Conservation (phyloP, 768 basidiomycete species). For the Boletus sensibilis region DNA sequence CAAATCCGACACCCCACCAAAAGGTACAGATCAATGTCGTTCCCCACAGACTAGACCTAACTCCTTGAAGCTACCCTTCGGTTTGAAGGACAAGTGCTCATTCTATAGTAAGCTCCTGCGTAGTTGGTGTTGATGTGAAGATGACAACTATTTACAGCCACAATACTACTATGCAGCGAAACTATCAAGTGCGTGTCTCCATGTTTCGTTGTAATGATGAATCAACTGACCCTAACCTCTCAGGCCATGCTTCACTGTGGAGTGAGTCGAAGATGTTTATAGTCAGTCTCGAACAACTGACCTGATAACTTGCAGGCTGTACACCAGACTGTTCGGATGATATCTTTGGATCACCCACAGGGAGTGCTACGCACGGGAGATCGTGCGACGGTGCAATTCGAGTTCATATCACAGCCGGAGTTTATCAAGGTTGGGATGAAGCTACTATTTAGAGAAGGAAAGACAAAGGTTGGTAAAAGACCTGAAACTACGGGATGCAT, state of each 20-base stretch:
- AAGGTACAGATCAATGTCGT: constrained; percentile 44
- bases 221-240: background rate
- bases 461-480: constrained; percentile 70
- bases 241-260: constrained; percentile 94
- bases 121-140: background rate
- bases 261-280: constrained; percentile 39
- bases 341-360: constrained; percentile 89
- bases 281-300: background rate
- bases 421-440: constrained; percentile 93
- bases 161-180: constrained; percentile 89
- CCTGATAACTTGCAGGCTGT: constrained; percentile 56
- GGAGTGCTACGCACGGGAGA: constrained; percentile 92
- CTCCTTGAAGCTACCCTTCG: constrained; percentile 59
- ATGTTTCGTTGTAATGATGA: background rate
- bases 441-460: constrained; percentile 90
- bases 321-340: constrained; percentile 87
- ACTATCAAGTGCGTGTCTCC: constrained; percentile 70
- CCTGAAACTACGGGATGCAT: background rate
- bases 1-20: constrained; percentile 74
- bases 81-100: constrained; percentile 93
- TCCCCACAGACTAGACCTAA: background rate
- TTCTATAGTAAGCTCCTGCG: constrained; percentile 71
- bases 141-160: constrained; percentile 48
- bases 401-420: constrained; percentile 91
- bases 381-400: constrained; percentile 89